These are phyloP conservation scores for Miscanthus sacchariflorus DNA, from an alignment of 202 grass and related monocot species.

Conservation along the genomic window DNA sequence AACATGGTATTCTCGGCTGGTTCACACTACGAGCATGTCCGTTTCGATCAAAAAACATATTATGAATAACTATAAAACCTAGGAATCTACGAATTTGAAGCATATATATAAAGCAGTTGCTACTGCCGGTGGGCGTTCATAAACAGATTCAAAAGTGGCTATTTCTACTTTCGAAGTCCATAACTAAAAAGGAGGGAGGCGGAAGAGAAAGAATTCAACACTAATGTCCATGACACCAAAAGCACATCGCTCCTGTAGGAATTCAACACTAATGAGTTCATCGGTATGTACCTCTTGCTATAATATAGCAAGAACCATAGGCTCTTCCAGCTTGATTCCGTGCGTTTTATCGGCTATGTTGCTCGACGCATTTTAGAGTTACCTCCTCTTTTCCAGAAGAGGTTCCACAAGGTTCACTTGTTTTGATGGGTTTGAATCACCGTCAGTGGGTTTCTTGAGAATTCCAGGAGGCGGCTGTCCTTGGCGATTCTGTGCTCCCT, in stretches of 20 bases:
- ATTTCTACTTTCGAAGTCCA: slow-evolving; percentile 27
- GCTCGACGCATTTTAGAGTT: slow-evolving; percentile 9
- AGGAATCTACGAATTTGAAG: not conserved
- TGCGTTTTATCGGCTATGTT: not conserved
- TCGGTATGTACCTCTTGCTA: slow-evolving; percentile 45
- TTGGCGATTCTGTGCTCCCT: slow-evolving; percentile 79
- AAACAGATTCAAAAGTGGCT: slow-evolving; percentile 16
- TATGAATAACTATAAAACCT: not conserved
- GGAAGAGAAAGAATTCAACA: not conserved
- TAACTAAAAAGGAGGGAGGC: not conserved
- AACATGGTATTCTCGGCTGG: not conserved
- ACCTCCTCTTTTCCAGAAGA: slow-evolving; percentile 68
- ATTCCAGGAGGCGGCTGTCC: slow-evolving; percentile 77
- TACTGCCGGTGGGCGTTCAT: not conserved
- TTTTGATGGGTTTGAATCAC: slow-evolving; percentile 64
- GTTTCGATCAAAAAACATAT: not conserved
- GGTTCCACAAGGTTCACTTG: slow-evolving; percentile 81
- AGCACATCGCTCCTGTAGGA: slow-evolving; percentile 9
- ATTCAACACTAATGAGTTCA: slow-evolving; percentile 32
- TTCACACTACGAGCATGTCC: not conserved
- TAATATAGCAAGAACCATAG: slow-evolving; percentile 37
- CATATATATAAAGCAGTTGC: not conserved
- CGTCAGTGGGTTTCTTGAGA: slow-evolving; percentile 75
- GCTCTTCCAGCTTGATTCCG: not conserved
- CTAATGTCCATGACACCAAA: slow-evolving; percentile 18